Evolutionary conservation across 176 grass and related monocot species (phyloP), one percentile per base, ranked within the genome.

Genomic region (Poa annua): DNA sequence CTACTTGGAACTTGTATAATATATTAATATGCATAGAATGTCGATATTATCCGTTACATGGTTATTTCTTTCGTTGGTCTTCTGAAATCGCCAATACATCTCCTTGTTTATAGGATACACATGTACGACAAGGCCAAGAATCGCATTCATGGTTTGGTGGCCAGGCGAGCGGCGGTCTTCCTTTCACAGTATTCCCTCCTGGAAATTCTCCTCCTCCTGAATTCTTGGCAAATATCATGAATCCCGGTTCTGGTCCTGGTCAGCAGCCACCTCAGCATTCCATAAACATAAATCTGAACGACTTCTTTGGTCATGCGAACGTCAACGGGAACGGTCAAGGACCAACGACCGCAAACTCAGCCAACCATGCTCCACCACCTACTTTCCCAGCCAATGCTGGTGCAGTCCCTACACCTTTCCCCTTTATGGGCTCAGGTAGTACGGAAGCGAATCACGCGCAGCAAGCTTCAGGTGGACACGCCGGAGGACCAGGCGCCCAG

Each of bases 121-220:
- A 60, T 7, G 25, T 78, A 80, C 24, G 4, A 12, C 74, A 84
- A 82, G 77, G 38, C n/a, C 87, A 84, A 85, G 82, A 61, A 42
- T 75, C 85, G 24, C 70, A 39, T 34, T 60, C 69, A 62, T 66
- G 69, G 72, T 85, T 84, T 83, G 32, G 48, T 74, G 66, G 82
- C 14, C 62, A 84, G 69, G 63, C 80, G 66, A 83, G 84, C 24
- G 57, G 48, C 44, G 77, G 80, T 65, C 25, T 73, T 83, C 80
- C 92, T 42, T 94, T 92, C 32, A 49, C 85, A 39, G 35, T 84
- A 36, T 88, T 89, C 29, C 87, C 91, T 66, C 39, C 88, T 11
- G 84, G 84, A 34, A 80, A 41, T 84, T 45, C 80, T 71, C 71
- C 80, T 71, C 65, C 80, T 74, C 82, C 85, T 9, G 91, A 93